These are phyloP conservation scores for Cercospora sesami DNA, from an alignment of 2,329 filamentous ascomycete species.

Conservation along the genomic window DNA sequence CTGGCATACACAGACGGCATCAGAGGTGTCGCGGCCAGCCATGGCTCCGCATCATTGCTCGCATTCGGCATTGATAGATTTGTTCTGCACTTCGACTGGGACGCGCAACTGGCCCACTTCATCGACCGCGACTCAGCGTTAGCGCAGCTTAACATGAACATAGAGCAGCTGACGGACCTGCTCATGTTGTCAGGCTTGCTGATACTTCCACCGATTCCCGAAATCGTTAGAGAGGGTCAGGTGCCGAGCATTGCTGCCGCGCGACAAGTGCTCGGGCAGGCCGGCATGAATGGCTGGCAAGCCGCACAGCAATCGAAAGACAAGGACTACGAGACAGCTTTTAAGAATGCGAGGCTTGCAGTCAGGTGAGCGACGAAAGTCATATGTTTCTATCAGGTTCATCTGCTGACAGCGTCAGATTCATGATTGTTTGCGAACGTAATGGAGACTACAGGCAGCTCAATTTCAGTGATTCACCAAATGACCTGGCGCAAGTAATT, in stretches of 20 bases:
- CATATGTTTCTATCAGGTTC: not conserved
- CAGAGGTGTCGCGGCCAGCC: conserved; percentile 70
- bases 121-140: conserved; percentile 62
- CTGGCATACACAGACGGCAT: conserved; percentile 76
- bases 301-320: conserved; percentile 77
- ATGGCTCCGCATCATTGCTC: conserved; percentile 80
- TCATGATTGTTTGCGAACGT: conserved; percentile 77
- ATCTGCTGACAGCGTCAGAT: conserved; percentile 39
- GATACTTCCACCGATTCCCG: conserved; percentile 66
- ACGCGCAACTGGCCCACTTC: conserved; percentile 61
- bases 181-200: conserved; percentile 60
- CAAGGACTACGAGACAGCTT: conserved; percentile 81
- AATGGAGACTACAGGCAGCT: conserved; percentile 76
- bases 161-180: conserved; percentile 72
- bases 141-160: conserved; percentile 63
- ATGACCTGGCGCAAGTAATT: conserved; percentile 86
- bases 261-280: conserved; percentile 69
- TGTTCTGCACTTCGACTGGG: conserved; percentile 69
- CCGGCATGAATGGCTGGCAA: conserved; percentile 67
- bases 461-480: conserved; percentile 71
- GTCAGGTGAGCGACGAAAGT: conserved; percentile 55
- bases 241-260: conserved; percentile 68
- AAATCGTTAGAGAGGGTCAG: conserved; percentile 56
- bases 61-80: conserved; percentile 80
- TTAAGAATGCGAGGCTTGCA: conserved; percentile 79